Base-by-base conservation (phyloP, 2,329 filamentous ascomycete genomes). In the Dactylellina leptospora region DNA sequence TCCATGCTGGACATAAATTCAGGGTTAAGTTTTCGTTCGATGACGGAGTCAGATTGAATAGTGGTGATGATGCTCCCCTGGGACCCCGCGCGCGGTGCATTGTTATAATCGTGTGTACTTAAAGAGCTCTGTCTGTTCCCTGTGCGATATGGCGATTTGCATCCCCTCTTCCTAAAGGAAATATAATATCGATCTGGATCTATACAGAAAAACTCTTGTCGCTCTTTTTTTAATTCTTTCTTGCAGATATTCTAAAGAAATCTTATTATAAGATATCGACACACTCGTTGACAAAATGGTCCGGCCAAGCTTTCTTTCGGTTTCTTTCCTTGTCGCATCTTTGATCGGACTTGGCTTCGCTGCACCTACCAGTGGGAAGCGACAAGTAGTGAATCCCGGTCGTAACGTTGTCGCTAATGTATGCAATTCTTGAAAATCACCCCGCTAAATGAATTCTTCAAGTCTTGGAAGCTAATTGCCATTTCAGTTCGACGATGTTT, bases 311-410 rank as follows among this genome's bases (percentile, higher is more conserved):
- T 4, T 56, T 20, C 11, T 64, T 36, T 50, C 51, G 18, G 27
- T 64, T 16, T 56, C 42, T n/a, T 38, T 55, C 20, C 40, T 64
- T 30, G 40, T 64, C 20, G 23, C 50, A 6, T 56, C 28, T 36
- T 48, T 64, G 20, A 25, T 51, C n/a, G 60, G 60, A 30, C 28
- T 64, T 33, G 60, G 51, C 18, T 25, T 30, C 25, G 48, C 60
- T 20, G 30, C 10, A 18, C 8, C n/a, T 53, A 18, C 18, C 9
- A 36, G 16, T 22, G 9, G 28, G 16, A 36, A 25, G 30, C 36
- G 50, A 28, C 48, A 55, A n/a, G n/a, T 33, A 4, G 28, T 16
- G 1, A 53, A 61, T n/a, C 16, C 36, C 16, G 44, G 33, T 10
- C 18, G 27, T 3, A 48, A 48, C 42, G 48, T 55, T 20, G 10